These are phyloP conservation scores for Dothidotthia symphoricarpi DNA, from an alignment of 2,329 filamentous ascomycete genomes.

Conservation along the genomic window DNA sequence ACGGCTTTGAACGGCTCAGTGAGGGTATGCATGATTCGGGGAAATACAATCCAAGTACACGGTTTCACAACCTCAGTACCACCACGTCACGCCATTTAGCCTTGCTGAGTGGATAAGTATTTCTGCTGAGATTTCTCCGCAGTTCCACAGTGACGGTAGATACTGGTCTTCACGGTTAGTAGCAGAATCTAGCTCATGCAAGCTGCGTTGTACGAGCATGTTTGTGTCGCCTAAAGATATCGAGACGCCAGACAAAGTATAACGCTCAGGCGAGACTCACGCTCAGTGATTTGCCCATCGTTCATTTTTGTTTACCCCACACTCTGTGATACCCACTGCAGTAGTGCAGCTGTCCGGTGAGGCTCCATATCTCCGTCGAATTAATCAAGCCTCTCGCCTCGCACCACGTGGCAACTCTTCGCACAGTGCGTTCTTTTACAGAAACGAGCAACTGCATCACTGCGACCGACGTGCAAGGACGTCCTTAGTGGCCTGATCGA, in stretches of 20 bases:
- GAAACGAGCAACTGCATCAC: not conserved
- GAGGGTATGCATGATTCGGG: conserved; percentile 4
- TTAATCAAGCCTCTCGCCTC: conserved; percentile 13
- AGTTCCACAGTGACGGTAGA: conserved; percentile 21
- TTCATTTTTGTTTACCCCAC: conserved; percentile 22
- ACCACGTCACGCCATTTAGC: too few species aligned
- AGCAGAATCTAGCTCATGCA: conserved; percentile 16
- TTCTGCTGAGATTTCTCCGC: conserved; percentile 4
- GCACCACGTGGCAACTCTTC: conserved; percentile 13
- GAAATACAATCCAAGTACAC: not conserved
- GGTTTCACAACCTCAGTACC: not conserved
- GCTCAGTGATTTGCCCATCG: conserved; percentile 2
- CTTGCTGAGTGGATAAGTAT: too few species aligned
- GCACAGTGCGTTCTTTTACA: conserved; percentile 7
- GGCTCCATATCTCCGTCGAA: conserved; percentile 12
- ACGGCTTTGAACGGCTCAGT: conserved; percentile 11
- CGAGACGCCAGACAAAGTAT: conserved; percentile 5
- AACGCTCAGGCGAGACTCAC: conserved; percentile 21
- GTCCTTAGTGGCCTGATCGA: conserved; percentile 28
- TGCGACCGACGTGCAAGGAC: conserved; percentile 21
- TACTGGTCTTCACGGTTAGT: conserved; percentile 16
- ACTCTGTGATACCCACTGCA: conserved; percentile 15
- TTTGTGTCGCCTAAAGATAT: conserved; percentile 4
- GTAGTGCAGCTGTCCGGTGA: conserved; percentile 21
- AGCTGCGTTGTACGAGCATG: conserved; percentile 6